A percentile compares a stretch with the other conserved stretches of the same genome.
Evolutionary conservation across 176 grass and related monocot species (phyloP).

Genomic region (Ampelocalamus luodianensis): DNA sequence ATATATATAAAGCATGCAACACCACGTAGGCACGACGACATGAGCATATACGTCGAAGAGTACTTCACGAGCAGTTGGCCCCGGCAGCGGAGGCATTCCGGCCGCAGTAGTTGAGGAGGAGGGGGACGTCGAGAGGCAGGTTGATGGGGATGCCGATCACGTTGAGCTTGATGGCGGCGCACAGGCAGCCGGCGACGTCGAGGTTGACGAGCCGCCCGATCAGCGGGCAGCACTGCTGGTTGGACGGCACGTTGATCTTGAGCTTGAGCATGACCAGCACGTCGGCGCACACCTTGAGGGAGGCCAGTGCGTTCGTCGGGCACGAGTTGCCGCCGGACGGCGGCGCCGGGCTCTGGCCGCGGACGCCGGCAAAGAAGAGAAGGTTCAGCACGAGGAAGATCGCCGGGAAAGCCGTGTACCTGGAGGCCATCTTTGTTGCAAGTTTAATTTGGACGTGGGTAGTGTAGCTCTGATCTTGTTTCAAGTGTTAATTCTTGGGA

Average conservation of each 20-base stretch:
- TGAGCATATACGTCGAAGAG: background rate
- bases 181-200: constrained; percentile 61
- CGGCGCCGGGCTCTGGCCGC: constrained; percentile 35
- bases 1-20: background rate
- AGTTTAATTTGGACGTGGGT: background rate
- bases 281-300: constrained; percentile 62
- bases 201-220: constrained; percentile 53
- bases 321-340: constrained; percentile 43
- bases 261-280: constrained; percentile 60
- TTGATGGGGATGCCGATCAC: constrained; percentile 61
- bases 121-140: constrained; percentile 62
- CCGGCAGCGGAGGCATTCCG: constrained; percentile 41
- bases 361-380: background rate
- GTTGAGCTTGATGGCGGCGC: constrained; percentile 59
- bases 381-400: constrained; percentile 27
- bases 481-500: background rate
- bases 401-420: background rate
- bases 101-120: constrained; percentile 69
- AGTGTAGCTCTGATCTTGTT: background rate
- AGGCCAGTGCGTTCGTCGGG: constrained; percentile 53
- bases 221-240: constrained; percentile 60
- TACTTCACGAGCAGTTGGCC: constrained; percentile 39
- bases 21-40: background rate
- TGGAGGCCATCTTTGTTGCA: background rate
- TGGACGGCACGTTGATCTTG: constrained; percentile 54